These are phyloP conservation scores for Boletus pseudo-olivaceus DNA, from an alignment of 768 basidiomycete species.

Conservation along the genomic window DNA sequence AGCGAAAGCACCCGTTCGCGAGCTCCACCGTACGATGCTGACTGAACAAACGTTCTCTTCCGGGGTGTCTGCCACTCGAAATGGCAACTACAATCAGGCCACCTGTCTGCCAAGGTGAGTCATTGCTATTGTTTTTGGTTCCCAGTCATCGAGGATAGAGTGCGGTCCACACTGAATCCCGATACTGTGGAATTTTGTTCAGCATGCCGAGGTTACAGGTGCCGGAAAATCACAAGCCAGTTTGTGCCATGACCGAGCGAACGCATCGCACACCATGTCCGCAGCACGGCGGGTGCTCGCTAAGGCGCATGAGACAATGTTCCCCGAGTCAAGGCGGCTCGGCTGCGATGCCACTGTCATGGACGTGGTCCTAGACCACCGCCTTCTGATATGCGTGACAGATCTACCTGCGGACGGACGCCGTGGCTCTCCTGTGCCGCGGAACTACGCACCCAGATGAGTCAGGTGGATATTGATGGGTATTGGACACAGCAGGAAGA, in stretches of 20 bases:
- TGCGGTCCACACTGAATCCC: not conserved
- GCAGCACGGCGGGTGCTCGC: slow-evolving; percentile 21
- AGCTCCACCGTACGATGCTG: slow-evolving; percentile 4
- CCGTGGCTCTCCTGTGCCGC: slow-evolving; percentile 2
- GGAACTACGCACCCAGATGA: slow-evolving; percentile 25
- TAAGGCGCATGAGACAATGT: slow-evolving; percentile 29
- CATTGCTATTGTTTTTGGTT: slow-evolving; percentile 15
- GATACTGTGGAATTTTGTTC: slow-evolving; percentile 5
- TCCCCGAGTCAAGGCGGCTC: slow-evolving; percentile 26
- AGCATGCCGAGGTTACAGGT: slow-evolving; percentile 6
- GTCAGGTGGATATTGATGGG: slow-evolving; percentile 31
- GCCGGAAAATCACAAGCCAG: not conserved
- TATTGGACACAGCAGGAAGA: slow-evolving; percentile 40
- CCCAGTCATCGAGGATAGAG: slow-evolving; percentile 11
- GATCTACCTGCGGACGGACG: slow-evolving; percentile 6
- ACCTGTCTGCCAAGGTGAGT: slow-evolving; percentile 18
- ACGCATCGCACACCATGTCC: not conserved
- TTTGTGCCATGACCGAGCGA: not conserved
- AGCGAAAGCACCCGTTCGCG: not conserved
- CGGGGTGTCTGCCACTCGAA: slow-evolving; percentile 2
- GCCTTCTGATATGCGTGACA: slow-evolving; percentile 8
- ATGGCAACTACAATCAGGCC: slow-evolving; percentile 11
- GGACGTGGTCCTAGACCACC: slow-evolving; percentile 45
- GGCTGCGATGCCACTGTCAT: slow-evolving; percentile 39
- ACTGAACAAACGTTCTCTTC: not conserved